Conservation (phyloP, 2,329 filamentous ascomycete species). For the Zasmidium cellare region DNA sequence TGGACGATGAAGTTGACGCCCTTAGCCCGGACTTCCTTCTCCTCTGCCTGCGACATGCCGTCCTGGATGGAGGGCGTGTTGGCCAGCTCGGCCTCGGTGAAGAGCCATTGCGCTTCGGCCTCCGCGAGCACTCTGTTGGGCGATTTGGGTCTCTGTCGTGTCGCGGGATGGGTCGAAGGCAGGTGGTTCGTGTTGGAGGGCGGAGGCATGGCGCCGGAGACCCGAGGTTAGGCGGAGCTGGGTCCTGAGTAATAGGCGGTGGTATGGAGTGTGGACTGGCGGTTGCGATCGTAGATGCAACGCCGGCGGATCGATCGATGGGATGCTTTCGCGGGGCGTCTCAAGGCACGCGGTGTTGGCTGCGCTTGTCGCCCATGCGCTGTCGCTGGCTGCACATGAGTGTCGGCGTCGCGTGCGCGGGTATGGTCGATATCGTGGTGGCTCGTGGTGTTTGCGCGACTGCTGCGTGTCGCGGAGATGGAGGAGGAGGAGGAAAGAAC, state of each 20-base stretch:
- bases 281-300: neutral
- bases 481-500: too few relatives aligned
- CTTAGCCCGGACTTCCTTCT: constrained; percentile 79
- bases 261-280: neutral
- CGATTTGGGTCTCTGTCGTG: constrained; percentile 35
- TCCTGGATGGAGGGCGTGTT: constrained; percentile 83
- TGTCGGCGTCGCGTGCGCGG: neutral
- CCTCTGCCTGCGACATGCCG: constrained; percentile 73
- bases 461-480: too few relatives aligned
- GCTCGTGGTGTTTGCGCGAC: too few relatives aligned
- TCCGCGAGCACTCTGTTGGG: constrained; percentile 52
- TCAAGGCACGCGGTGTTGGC: neutral
- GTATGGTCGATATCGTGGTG: constrained; percentile 1
- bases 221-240: constrained; percentile 3
- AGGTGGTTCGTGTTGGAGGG: constrained; percentile 24
- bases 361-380: neutral
- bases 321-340: neutral
- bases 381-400: constrained; percentile 1
- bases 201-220: constrained; percentile 15
- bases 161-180: constrained; percentile 43
- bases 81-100: constrained; percentile 77
- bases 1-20: constrained; percentile 96
- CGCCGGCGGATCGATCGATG: constrained; percentile 3
- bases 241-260: neutral
- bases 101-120: constrained; percentile 78